A percentile compares a stretch with the other conserved stretches of the same genome.
phyloP scores from a whole-genome alignment of 1,139 yeast species.

The Suhomyces guaymorum region DNA sequence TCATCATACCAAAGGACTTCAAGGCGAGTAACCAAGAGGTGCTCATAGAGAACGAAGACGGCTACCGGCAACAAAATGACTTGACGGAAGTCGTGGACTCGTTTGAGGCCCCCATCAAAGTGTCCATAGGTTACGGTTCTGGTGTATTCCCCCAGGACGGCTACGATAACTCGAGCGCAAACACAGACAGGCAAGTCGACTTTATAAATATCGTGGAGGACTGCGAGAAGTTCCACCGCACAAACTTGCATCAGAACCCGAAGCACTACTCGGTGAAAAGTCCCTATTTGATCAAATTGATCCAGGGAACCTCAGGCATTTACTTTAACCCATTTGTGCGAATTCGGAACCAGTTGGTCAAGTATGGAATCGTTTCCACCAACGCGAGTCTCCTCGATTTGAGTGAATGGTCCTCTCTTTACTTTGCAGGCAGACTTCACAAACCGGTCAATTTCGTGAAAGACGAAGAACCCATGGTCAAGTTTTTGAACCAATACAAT shows the following conservation, averaged over 20 bases:
- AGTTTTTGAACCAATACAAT: constrained; percentile 73
- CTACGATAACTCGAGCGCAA: constrained; percentile 30
- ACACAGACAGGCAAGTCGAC: constrained; percentile 67
- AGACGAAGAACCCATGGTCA: constrained; percentile 55
- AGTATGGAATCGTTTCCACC: constrained; percentile 82
- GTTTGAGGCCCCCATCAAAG: constrained; percentile 69
- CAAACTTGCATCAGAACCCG: constrained; percentile 65
- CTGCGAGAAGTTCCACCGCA: constrained; percentile 71
- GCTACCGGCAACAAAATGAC: constrained; percentile 24
- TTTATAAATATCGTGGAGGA: constrained; percentile 81
- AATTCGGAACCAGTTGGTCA: constrained; percentile 58
- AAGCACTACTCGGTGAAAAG: constrained; percentile 55
- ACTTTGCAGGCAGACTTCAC: constrained; percentile 90
- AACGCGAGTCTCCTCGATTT: constrained; percentile 65
- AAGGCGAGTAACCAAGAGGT: constrained; percentile 53
- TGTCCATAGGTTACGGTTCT: constrained; percentile 91
- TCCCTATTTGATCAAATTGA: constrained; percentile 55
- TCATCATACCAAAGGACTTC: constrained; percentile 27
- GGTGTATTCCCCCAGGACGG: constrained; percentile 86
- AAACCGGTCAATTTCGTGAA: constrained; percentile 84
- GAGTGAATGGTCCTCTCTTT: constrained; percentile 79
- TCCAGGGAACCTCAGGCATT: constrained; percentile 79
- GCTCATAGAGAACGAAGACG: constrained; percentile 40
- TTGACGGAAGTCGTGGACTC: constrained; percentile 53
- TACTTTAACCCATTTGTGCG: constrained; percentile 89